Conservation (phyloP, 2,329 filamentous ascomycete genomes). For the Lasiodiplodia sp. region DNA sequence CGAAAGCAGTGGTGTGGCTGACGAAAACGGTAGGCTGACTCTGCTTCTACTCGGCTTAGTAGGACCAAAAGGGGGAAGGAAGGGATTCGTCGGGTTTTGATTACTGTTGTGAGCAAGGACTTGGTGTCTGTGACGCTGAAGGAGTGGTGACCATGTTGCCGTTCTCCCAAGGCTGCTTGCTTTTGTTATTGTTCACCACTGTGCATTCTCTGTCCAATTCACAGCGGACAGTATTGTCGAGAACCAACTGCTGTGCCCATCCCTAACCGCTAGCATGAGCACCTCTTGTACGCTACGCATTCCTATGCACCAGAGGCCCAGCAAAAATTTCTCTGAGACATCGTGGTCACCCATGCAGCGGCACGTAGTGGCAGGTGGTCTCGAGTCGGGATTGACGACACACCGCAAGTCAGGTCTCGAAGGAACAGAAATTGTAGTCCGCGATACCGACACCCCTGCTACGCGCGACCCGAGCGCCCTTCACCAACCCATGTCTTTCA, state of each 20-base stretch:
- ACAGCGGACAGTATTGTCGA: no score
- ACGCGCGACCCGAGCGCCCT: conserved; percentile 18
- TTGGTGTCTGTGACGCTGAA: neutral
- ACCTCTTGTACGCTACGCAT: no score
- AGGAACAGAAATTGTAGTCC: neutral
- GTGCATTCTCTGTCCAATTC: neutral
- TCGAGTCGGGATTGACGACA: neutral
- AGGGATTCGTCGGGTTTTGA: neutral
- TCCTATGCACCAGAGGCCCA: no score
- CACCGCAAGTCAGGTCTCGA: neutral
- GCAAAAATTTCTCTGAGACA: no score
- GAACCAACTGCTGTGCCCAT: no score
- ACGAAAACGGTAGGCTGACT: conserved; percentile 6
- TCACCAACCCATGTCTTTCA: conserved; percentile 25
- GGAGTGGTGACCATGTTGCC: neutral
- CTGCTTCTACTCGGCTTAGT: neutral
- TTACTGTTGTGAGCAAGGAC: neutral
- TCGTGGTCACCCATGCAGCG: no score
- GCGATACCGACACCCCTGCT: neutral
- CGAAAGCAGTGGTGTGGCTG: conserved; percentile 3
- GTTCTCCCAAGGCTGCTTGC: neutral
- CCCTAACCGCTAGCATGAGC: no score
- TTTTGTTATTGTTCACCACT: neutral
- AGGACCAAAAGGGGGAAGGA: neutral
- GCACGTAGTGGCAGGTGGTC: neutral